These are phyloP conservation scores for Nyssa sinensis DNA, from an alignment of 148 eudicot genomes.

Conservation along the genomic window DNA sequence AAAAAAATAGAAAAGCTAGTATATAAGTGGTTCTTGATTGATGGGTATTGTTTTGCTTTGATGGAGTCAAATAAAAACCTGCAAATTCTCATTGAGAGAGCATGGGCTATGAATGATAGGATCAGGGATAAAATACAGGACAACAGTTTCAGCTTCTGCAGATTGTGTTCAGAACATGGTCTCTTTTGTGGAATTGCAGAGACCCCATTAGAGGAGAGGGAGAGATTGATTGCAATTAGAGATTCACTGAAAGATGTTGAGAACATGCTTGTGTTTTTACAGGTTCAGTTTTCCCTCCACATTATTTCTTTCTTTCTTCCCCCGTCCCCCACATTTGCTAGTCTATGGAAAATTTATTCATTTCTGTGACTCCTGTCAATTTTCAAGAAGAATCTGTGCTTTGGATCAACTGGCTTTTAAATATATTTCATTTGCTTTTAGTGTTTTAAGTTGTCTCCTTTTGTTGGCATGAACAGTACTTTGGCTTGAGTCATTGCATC, in stretches of 20 bases:
- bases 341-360: too few relatives aligned
- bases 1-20: background rate
- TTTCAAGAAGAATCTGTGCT: too few relatives aligned
- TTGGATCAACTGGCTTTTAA: too few relatives aligned
- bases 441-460: too few relatives aligned
- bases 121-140: conserved; percentile 18
- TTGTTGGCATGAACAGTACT: too few relatives aligned
- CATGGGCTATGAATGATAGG: conserved; percentile 24
- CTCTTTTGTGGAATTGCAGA: conserved; percentile 22
- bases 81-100: conserved; percentile 17
- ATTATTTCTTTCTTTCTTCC: background rate
- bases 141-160: conserved; percentile 14
- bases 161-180: conserved; percentile 24
- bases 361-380: too few relatives aligned
- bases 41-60: background rate
- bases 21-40: background rate
- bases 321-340: too few relatives aligned
- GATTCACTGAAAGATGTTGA: conserved; percentile 33
- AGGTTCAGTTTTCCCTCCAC: conserved; percentile 14
- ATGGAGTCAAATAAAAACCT: conserved; percentile 25
- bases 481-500: too few relatives aligned
- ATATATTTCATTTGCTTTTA: too few relatives aligned
- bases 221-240: conserved; percentile 20
- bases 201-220: conserved; percentile 17
- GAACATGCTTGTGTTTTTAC: conserved; percentile 19